These are phyloP conservation scores for Tricholoma terreum DNA, from an alignment of 768 basidiomycete species.

Conservation along the genomic window DNA sequence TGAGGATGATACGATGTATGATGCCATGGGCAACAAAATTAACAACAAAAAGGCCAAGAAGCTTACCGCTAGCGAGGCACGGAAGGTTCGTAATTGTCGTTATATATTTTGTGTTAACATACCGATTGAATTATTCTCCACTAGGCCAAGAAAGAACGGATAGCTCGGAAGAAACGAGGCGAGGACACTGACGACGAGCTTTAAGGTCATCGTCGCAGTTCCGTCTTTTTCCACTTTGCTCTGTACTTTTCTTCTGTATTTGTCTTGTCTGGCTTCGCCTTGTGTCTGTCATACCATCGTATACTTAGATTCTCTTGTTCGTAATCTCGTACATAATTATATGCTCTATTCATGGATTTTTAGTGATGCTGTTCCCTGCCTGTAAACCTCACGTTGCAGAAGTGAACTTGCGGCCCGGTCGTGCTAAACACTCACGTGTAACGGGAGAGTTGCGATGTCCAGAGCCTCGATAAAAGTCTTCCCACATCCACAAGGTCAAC, in stretches of 20 bases:
- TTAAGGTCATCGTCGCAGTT: slow-evolving; percentile 27
- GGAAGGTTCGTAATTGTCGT: slow-evolving; percentile 51
- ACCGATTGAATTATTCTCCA: slow-evolving; percentile 5
- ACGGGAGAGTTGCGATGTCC: not conserved
- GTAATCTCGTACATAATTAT: not conserved
- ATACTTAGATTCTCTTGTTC: not conserved
- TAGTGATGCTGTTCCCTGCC: too few species aligned
- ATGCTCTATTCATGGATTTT: not conserved
- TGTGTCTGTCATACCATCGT: slow-evolving; percentile 1
- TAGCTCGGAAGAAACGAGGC: slow-evolving; percentile 84
- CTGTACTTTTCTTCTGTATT: slow-evolving; percentile 3
- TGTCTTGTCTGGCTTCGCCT: not conserved
- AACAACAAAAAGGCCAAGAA: slow-evolving; percentile 85
- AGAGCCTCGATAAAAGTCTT: not conserved
- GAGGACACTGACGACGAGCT: slow-evolving; percentile 76
- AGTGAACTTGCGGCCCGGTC: not conserved
- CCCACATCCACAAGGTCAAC: not conserved
- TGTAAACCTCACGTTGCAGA: too few species aligned
- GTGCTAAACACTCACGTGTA: not conserved
- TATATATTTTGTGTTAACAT: not conserved
- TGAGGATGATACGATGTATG: slow-evolving; percentile 87
- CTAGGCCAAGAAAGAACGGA: slow-evolving; percentile 89
- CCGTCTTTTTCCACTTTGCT: slow-evolving; percentile 1
- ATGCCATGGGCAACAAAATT: slow-evolving; percentile 99
- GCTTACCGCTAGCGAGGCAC: slow-evolving; percentile 73